These are phyloP conservation scores for Alectoria sarmentosa DNA, from an alignment of 495 filamentous ascomycete species.

Conservation along the genomic window DNA sequence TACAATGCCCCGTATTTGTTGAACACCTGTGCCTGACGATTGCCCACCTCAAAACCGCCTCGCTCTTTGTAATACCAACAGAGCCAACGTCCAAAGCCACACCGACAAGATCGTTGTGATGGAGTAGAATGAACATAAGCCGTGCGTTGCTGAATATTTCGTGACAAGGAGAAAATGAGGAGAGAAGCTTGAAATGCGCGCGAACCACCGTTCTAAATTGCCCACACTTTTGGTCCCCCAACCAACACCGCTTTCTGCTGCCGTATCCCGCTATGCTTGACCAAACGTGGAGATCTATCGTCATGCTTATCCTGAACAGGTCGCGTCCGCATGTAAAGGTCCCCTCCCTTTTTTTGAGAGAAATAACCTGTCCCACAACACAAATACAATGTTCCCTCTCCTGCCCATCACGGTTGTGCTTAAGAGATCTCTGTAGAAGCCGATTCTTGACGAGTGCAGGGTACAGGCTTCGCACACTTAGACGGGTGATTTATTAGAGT, in stretches of 20 bases:
- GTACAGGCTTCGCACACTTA: constrained; percentile 30
- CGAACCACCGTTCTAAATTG: constrained; percentile 15
- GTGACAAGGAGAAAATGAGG: constrained; percentile 4
- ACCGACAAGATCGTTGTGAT: not conserved
- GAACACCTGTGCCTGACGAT: not conserved
- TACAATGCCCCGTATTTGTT: not conserved
- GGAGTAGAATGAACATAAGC: constrained; percentile 5
- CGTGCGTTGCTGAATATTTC: not conserved
- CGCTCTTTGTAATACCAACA: constrained; percentile 10
- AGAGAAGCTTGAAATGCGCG: constrained; percentile 2
- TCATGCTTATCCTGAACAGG: constrained; percentile 27
- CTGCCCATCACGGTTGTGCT: not conserved
- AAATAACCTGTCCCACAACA: constrained; percentile 7
- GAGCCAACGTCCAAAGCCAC: constrained; percentile 12
- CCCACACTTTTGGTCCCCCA: constrained; percentile 20
- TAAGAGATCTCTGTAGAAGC: not conserved
- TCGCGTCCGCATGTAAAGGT: constrained; percentile 22
- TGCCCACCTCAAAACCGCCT: constrained; percentile 8
- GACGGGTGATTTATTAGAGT: constrained; percentile 58
- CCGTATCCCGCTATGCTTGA: constrained; percentile 28
- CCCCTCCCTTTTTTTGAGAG: not conserved
- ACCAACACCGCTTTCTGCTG: constrained; percentile 24
- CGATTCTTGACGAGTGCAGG: not conserved
- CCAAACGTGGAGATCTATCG: constrained; percentile 26
- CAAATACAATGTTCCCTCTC: constrained; percentile 8